Evolutionary conservation across 257 asterid genomes (phyloP).

Genomic region (Nicotiana obtusifolia): DNA sequence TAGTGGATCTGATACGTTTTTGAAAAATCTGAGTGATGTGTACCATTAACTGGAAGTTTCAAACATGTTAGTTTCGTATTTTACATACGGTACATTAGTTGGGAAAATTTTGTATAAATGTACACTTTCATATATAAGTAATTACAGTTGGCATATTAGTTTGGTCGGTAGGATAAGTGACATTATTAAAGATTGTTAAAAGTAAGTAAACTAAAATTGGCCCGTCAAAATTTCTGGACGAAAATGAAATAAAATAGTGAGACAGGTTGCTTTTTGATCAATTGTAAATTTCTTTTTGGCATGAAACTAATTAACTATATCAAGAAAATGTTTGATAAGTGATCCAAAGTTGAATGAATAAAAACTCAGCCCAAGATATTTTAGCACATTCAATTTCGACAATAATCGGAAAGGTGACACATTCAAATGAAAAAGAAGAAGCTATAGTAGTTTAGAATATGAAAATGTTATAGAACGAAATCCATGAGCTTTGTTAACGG

Average conservation of each 20-base stretch:
- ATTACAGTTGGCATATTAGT: no score
- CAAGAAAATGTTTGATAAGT: not conserved
- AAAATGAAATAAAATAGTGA: not conserved
- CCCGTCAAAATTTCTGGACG: not conserved
- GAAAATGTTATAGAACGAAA: slow-evolving; percentile 9
- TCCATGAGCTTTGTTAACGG: slow-evolving; percentile 10
- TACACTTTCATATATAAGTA: no score
- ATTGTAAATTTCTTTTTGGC: not conserved
- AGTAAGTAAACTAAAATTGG: not conserved
- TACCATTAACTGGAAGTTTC: no score
- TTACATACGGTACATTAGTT: no score
- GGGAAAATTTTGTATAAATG: no score
- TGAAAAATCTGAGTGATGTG: no score
- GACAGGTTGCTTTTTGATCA: not conserved
- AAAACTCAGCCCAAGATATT: not conserved
- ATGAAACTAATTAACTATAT: no score
- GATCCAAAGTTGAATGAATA: not conserved
- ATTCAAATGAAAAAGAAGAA: not conserved
- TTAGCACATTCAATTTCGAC: not conserved
- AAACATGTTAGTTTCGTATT: no score
- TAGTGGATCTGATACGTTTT: no score
- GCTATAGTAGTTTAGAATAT: no score
- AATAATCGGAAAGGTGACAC: not conserved
- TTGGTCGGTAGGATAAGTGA: no score
- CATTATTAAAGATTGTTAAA: no score